These are phyloP conservation scores for Lithohypha guttulata DNA, from an alignment of 2,329 filamentous ascomycete genomes.

Conservation along the genomic window DNA sequence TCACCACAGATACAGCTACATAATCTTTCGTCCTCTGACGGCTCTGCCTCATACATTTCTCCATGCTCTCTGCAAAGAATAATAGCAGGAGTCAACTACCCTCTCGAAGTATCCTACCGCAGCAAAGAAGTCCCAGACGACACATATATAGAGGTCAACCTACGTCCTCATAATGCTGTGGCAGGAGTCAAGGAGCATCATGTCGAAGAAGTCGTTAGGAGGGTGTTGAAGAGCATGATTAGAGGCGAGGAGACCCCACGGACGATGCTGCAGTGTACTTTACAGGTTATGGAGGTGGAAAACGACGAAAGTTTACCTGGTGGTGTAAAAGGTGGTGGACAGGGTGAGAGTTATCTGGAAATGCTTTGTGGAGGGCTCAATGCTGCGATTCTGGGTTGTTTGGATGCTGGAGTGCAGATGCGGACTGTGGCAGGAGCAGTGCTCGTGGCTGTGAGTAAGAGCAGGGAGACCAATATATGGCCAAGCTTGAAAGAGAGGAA, in stretches of 20 bases:
- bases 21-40: slow-evolving; percentile 16
- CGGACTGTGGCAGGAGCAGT: slow-evolving; percentile 59
- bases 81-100: slow-evolving; percentile 80
- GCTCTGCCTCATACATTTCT: slow-evolving; percentile 19
- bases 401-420: slow-evolving; percentile 75
- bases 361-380: slow-evolving; percentile 76
- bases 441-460: slow-evolving; percentile 47
- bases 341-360: slow-evolving; percentile 49
- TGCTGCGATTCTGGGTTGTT: slow-evolving; percentile 62
- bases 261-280: slow-evolving; percentile 33
- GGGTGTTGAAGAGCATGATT: slow-evolving; percentile 30
- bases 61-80: slow-evolving; percentile 65
- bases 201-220: slow-evolving; percentile 51
- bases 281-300: slow-evolving; percentile 29
- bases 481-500: slow-evolving; percentile 42
- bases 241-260: slow-evolving; percentile 35
- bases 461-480: slow-evolving; percentile 40
- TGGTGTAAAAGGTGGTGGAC: slow-evolving; percentile 19
- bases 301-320: slow-evolving; percentile 23
- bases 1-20: slow-evolving; percentile 15
- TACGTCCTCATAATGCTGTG: slow-evolving; percentile 74
- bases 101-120: slow-evolving; percentile 70
- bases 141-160: slow-evolving; percentile 77
- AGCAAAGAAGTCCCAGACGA: slow-evolving; percentile 88
- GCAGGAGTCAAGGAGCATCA: slow-evolving; percentile 76